Conservation (phyloP, 1,284 basidiomycete species). For the Ustilago tritici region DNA sequence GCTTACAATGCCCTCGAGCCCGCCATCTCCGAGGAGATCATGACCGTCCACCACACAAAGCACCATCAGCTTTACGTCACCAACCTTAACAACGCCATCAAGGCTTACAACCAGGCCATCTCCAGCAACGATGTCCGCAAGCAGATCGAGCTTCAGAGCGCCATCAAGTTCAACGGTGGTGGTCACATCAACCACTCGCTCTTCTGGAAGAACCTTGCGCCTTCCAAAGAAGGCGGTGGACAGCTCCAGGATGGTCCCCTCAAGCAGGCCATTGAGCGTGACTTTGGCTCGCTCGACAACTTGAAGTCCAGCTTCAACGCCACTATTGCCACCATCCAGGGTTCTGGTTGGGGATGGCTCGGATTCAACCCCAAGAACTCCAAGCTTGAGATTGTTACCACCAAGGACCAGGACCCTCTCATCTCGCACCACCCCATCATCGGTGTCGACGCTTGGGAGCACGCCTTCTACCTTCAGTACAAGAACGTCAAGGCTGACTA, state of each 20-base stretch:
- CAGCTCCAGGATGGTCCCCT: constrained; percentile 78
- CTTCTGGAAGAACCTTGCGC: constrained; percentile 92
- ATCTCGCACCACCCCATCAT: constrained; percentile 87
- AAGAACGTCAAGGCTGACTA: constrained; percentile 65
- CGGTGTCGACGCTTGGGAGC: constrained; percentile 97
- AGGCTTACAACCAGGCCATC: constrained; percentile 78
- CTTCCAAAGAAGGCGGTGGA: constrained; percentile 72
- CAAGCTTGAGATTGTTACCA: constrained; percentile 83
- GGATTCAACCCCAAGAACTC: constrained; percentile 69
- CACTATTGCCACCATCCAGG: constrained; percentile 91
- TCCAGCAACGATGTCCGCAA: constrained; percentile 78
- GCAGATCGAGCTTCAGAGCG: constrained; percentile 84
- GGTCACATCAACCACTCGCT: constrained; percentile 86
- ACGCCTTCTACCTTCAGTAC: constrained; percentile 73
- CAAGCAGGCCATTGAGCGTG: constrained; percentile 82
- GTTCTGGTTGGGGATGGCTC: constrained; percentile 98
- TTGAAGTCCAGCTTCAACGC: constrained; percentile 85
- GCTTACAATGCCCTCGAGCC: constrained; percentile 89
- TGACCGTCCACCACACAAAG: constrained; percentile 87
- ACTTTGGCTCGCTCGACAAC: constrained; percentile 85
- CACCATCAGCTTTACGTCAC: constrained; percentile 78
- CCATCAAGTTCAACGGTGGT: constrained; percentile 91
- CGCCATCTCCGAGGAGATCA: constrained; percentile 78
- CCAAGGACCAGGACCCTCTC: constrained; percentile 95
- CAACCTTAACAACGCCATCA: constrained; percentile 79